Evolutionary conservation across 2,329 filamentous ascomycete species (phyloP).

Genomic region (Volutella citrinella): DNA sequence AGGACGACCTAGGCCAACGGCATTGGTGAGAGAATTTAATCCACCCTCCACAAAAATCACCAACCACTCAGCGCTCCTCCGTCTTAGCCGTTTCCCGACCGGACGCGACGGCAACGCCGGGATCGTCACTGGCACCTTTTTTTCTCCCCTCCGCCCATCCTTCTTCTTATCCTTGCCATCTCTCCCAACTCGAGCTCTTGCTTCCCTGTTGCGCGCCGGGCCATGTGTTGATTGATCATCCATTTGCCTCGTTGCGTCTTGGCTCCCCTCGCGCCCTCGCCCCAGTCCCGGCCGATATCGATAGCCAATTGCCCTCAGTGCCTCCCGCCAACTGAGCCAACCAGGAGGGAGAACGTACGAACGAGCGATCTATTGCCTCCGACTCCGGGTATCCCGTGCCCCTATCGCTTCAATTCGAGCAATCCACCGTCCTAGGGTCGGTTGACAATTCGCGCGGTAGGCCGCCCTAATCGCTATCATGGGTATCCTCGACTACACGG

Average conservation of each 20-base stretch:
- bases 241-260: constrained; percentile 12
- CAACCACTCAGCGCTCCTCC: constrained; percentile 18
- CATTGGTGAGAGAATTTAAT: neutral
- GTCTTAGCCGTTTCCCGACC: constrained; percentile 24
- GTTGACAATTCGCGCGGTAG: too few relatives aligned
- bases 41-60: constrained; percentile 15
- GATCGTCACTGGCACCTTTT: constrained; percentile 13
- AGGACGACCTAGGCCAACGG: too few relatives aligned
- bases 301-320: constrained; percentile 5
- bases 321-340: constrained; percentile 5
- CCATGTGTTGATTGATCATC: constrained; percentile 18
- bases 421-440: too few relatives aligned
- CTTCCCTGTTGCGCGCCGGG: constrained; percentile 10
- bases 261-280: too few relatives aligned
- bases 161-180: constrained; percentile 7
- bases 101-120: constrained; percentile 20
- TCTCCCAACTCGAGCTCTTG: too few relatives aligned
- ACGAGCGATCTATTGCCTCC: too few relatives aligned
- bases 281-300: too few relatives aligned
- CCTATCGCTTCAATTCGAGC: neutral
- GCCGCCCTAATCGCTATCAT: too few relatives aligned
- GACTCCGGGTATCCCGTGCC: too few relatives aligned
- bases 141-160: constrained; percentile 3
- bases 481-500: constrained; percentile 16
- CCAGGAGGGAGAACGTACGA: too few relatives aligned